Base-by-base conservation (phyloP, 345 rosid genomes). In the Eucalyptus camaldulensis region DNA sequence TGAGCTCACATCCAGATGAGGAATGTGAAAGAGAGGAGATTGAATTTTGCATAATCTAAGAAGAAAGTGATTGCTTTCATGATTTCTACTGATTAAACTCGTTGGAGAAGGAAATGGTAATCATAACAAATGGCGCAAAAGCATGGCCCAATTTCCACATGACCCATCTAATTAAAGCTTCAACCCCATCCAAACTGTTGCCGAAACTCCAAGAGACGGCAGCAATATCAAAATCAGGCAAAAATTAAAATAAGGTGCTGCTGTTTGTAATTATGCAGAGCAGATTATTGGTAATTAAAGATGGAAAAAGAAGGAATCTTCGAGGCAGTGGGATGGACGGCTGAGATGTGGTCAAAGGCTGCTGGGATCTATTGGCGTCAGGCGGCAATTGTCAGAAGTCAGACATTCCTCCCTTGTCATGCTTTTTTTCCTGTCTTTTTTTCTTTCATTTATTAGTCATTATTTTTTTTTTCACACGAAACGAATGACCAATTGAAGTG, bases 281-380 rank as follows among this genome's bases (percentile, higher is more conserved):
- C 15, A 76, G 47, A 76, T 76, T 76, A 43, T 76, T 40, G 14
- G 62, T 56, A 56, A 56, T 19, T 76, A 10, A 40, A 47, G 31
- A 43, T 21, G 47, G 19, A 56, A 65, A 56, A 56, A 24, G 62
- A 12, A 65, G 45, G 88, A 89, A 85, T 86, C 83, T 69, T n/a
- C 85, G 29, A 83, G 49, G 7, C 25, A 80, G 5, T 29, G 19
- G 45, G 88, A 93, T 92, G 93, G 93, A 92, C 86, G 95, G 95
- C 90, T 90, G 91, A 90, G 92, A 93, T 93, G 92, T 88, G 93
- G 96, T 95, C 95, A 95, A 95, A 93, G 93, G 91, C 89, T 80
- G 92, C 89, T 49, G 62, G 87, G 89, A 86, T 88, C 86, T 87
- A 76, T 49, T 81, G 49, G 37, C 14, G 89, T 76, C 69, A 89